Conservation (phyloP, 202 grass and related monocot genomes). For the Carex sylvatica region DNA sequence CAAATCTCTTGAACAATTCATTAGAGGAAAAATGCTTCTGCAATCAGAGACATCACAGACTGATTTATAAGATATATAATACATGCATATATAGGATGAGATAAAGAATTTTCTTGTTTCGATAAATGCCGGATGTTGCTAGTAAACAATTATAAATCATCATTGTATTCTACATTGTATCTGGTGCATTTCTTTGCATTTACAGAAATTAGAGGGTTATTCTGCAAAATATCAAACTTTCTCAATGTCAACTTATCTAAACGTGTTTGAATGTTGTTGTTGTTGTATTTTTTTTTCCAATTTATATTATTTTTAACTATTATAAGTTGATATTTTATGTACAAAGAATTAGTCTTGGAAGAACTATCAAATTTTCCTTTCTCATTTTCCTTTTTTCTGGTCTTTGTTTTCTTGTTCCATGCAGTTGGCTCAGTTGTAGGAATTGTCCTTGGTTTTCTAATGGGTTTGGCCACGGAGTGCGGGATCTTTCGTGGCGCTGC, state of each 20-base stretch:
- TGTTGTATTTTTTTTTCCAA: background rate
- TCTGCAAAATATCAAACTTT: background rate
- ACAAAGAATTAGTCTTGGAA: background rate
- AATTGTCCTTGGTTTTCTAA: constrained; percentile 63
- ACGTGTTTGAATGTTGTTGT: background rate
- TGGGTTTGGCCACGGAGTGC: constrained; percentile 70
- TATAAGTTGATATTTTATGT: background rate
- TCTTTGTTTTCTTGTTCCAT: background rate
- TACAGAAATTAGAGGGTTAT: background rate
- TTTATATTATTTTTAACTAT: background rate
- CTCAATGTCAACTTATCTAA: constrained; percentile 8
- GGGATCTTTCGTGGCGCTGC: constrained; percentile 64
- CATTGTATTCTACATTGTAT: background rate
- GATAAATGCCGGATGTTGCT: background rate
- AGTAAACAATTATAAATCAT: background rate
- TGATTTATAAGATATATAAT: background rate
- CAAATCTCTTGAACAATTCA: background rate
- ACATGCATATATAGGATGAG: background rate
- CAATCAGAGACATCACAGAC: background rate
- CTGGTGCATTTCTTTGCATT: background rate
- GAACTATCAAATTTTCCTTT: background rate
- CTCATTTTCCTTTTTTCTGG: background rate
- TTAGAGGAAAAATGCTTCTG: background rate
- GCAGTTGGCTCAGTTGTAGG: constrained; percentile 69
- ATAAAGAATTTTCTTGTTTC: background rate